Evolutionary conservation across 2,329 filamentous ascomycete species (phyloP).

Genomic region (Aspergillus sp.): DNA sequence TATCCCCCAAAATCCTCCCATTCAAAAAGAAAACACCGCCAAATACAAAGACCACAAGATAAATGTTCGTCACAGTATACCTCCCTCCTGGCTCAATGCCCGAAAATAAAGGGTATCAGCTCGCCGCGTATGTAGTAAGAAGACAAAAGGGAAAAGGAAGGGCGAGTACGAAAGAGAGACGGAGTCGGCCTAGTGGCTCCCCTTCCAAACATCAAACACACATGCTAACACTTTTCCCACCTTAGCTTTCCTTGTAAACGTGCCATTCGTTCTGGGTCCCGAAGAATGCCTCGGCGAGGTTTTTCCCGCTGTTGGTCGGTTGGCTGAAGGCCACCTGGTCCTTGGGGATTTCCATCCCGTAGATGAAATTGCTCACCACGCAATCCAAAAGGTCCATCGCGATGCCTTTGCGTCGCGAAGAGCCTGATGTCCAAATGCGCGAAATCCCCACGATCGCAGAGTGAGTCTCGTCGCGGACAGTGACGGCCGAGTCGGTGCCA

Average conservation of each 20-base stretch:
- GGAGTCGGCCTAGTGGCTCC: background rate
- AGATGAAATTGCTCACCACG: conserved; percentile 56
- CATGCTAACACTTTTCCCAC: background rate
- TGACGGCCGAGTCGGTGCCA: conserved; percentile 44
- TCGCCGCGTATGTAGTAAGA: conserved; percentile 18
- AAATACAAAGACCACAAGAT: conserved; percentile 18
- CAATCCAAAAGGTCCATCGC: conserved; percentile 59
- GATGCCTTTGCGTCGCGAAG: conserved; percentile 57
- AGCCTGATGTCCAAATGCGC: conserved; percentile 63
- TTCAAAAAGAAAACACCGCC: conserved; percentile 18
- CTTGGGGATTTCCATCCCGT: conserved; percentile 56
- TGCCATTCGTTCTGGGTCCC: conserved; percentile 56
- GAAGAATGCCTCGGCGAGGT: conserved; percentile 60
- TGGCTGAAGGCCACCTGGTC: conserved; percentile 63
- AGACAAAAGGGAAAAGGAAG: conserved; percentile 14
- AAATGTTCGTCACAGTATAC: conserved; percentile 22
- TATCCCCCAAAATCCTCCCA: background rate
- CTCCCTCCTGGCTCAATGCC: conserved; percentile 18
- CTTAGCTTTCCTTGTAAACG: conserved; percentile 54
- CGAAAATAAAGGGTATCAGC: conserved; percentile 26
- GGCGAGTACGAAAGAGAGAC: conserved; percentile 9
- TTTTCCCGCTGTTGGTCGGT: conserved; percentile 62
- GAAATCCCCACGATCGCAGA: conserved; percentile 61
- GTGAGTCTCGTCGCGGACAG: conserved; percentile 42
- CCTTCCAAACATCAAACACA: background rate